Evolutionary conservation across 2,329 filamentous ascomycete genomes (phyloP).

Genomic region (Immersiporthe knoxdaviesiana): DNA sequence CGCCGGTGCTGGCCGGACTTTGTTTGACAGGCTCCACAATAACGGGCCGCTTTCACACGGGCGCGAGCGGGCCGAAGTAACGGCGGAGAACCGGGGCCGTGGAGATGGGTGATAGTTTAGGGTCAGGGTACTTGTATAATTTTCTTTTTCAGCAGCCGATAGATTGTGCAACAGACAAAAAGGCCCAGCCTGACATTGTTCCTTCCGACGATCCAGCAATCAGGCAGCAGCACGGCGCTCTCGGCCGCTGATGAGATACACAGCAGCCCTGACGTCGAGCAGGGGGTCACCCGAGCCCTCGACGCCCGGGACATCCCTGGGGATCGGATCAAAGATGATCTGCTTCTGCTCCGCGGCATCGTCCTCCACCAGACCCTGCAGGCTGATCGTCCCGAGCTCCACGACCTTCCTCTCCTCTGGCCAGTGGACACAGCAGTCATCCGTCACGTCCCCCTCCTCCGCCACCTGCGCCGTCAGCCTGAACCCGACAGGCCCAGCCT

Average conservation of each 20-base stretch:
- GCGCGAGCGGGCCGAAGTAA: not conserved
- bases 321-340: constrained; percentile 62
- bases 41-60: not conserved
- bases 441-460: constrained; percentile 34
- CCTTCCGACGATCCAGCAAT: not conserved
- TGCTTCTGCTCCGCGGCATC: constrained; percentile 51
- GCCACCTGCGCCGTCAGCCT: constrained; percentile 53
- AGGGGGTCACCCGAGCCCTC: constrained; percentile 58
- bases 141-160: not conserved
- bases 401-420: constrained; percentile 53
- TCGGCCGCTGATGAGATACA: constrained; percentile 59
- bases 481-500: constrained; percentile 44
- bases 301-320: constrained; percentile 53
- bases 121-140: not conserved
- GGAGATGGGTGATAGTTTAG: not conserved
- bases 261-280: constrained; percentile 56
- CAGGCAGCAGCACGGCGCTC: constrained; percentile 54
- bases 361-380: constrained; percentile 46
- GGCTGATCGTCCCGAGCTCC: constrained; percentile 51
- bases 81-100: not conserved
- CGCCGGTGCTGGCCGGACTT: not conserved
- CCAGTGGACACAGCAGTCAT: constrained; percentile 46
- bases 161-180: not conserved
- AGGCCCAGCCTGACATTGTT: not conserved
- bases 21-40: not conserved